Evolutionary conservation across 2,329 filamentous ascomycete genomes (phyloP), one percentile per base, ranked within the genome.

Genomic region (Plectosphaerella plurivora): DNA sequence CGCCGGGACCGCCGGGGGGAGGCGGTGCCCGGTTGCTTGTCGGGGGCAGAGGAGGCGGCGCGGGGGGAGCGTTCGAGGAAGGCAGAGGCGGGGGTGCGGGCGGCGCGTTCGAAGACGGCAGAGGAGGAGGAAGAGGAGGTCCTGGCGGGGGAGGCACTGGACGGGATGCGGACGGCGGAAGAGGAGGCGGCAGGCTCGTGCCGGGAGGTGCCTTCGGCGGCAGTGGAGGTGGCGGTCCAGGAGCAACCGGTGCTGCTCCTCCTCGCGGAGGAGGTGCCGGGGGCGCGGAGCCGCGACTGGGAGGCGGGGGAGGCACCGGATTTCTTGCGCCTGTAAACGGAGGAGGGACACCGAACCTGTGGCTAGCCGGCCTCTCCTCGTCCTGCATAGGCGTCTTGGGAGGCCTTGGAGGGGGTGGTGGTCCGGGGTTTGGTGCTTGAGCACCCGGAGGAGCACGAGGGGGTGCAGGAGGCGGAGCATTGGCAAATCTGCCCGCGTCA

Each of bases 401-500:
- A 11, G 87, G 87, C 53, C 83, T 74, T 14, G 83, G 85, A 11
- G 87, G 86, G 37, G 87, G 86, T 22, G 84, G 82, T 25, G 87
- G 86, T 2, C 81, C 85, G 28, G 83, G 75, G 39, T 54, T 57
- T 41, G 51, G 56, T 47, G 48, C 44, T 37, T 50, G 37, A 4
- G 20, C 51, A 47, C 75, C 75, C 10, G 75, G 77, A 51, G 60
- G 64, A 14, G 66, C 70, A 63, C 59, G 73, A 65, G 36, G 71
- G 65, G 55, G 72, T 67, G 63, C 77, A 68, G 36, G 71, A 65
- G 55, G 72, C 67, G 63, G 77, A 68, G 63, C 74, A 71, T 86
- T 78, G 4, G 88, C 91, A 65, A 84, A 94, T 69, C 90, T 96
- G 37, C 94, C 94, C 53, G 94, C 94, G 68, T 96, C 92, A 51